phyloP scores from a whole-genome alignment of 352 stramenopile species.

The Pilasporangium apinafurcum region DNA sequence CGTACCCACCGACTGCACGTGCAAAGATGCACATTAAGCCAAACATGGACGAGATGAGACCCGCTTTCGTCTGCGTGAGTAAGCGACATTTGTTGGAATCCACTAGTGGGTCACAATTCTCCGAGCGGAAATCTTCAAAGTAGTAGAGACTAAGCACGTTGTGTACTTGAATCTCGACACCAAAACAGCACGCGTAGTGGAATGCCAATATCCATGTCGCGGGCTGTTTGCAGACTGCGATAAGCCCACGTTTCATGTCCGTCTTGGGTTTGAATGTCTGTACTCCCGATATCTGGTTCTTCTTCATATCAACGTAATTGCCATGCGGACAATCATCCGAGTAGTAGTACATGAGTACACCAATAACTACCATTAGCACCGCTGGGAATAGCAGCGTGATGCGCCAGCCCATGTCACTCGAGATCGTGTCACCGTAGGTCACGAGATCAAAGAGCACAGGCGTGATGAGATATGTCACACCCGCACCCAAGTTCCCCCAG shows the following conservation, averaged over 20 bases:
- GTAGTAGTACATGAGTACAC: constrained; percentile 63
- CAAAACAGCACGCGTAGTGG: constrained; percentile 90
- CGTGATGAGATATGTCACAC: constrained; percentile 77
- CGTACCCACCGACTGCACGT: constrained; percentile 71
- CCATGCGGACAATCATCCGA: constrained; percentile 90
- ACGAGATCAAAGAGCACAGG: constrained; percentile 84
- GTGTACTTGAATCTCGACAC: constrained; percentile 92
- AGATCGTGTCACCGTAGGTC: constrained; percentile 32
- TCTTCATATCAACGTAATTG: constrained; percentile 80
- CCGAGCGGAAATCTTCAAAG: constrained; percentile 71
- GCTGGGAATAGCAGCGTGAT: constrained; percentile 85
- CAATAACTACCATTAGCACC: constrained; percentile 66
- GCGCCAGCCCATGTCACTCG: constrained; percentile 81
- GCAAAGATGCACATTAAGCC: constrained; percentile 91
- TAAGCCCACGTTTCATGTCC: constrained; percentile 11
- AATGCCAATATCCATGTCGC: constrained; percentile 89
- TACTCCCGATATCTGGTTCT: constrained; percentile 3
- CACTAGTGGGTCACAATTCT: constrained; percentile 21
- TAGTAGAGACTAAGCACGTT: constrained; percentile 89
- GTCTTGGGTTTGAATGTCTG: constrained; percentile 13
- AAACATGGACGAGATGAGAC: constrained; percentile 87
- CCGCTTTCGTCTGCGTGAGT: constrained; percentile 28
- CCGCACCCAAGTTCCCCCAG: constrained; percentile 92
- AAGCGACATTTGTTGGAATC: constrained; percentile 12
- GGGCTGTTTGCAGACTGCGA: constrained; percentile 27